Evolutionary conservation across 2,329 filamentous ascomycete genomes (phyloP).

Genomic region (Sporothrix inflata): DNA sequence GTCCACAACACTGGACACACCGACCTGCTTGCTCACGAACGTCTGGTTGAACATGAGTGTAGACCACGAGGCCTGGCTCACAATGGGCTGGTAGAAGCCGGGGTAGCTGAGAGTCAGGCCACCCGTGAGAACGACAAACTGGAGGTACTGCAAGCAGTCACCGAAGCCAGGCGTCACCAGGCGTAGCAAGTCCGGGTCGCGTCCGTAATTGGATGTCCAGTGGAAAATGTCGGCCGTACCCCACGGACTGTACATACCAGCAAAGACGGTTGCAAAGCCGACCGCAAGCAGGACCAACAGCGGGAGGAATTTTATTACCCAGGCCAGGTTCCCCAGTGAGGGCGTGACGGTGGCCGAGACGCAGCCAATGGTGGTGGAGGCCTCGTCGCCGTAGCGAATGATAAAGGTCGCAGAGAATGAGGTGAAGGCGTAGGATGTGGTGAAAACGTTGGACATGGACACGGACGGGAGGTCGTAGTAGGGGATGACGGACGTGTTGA

Average conservation of each 20-base stretch:
- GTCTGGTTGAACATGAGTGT: conserved; percentile 90
- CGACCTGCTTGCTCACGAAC: conserved; percentile 71
- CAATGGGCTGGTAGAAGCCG: conserved; percentile 89
- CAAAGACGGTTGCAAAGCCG: conserved; percentile 79
- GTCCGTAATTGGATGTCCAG: conserved; percentile 97
- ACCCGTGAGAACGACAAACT: conserved; percentile 89
- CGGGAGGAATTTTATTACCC: conserved; percentile 74
- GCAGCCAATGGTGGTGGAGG: conserved; percentile 71
- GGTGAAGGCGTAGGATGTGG: conserved; percentile 82
- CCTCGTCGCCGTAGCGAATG: conserved; percentile 73
- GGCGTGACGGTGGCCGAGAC: conserved; percentile 83
- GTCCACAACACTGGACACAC: conserved; percentile 71
- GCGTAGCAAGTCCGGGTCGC: conserved; percentile 87
- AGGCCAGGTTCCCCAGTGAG: conserved; percentile 71
- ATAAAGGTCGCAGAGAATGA: conserved; percentile 75
- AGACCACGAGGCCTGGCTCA: conserved; percentile 88
- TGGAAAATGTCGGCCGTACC: conserved; percentile 87
- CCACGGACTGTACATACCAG: conserved; percentile 91
- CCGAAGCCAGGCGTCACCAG: conserved; percentile 95
- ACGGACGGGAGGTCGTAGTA: conserved; percentile 68
- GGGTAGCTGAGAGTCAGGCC: conserved; percentile 85
- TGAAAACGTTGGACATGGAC: conserved; percentile 72
- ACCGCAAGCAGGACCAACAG: conserved; percentile 77
- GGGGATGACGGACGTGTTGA: conserved; percentile 48
- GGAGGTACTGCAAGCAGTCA: conserved; percentile 95